Percentiles rank a stretch among this genome's conserved stretches.
Evolutionary conservation across 2,329 filamentous ascomycete genomes (phyloP).

Genomic region (Samsoniella hepiali): DNA sequence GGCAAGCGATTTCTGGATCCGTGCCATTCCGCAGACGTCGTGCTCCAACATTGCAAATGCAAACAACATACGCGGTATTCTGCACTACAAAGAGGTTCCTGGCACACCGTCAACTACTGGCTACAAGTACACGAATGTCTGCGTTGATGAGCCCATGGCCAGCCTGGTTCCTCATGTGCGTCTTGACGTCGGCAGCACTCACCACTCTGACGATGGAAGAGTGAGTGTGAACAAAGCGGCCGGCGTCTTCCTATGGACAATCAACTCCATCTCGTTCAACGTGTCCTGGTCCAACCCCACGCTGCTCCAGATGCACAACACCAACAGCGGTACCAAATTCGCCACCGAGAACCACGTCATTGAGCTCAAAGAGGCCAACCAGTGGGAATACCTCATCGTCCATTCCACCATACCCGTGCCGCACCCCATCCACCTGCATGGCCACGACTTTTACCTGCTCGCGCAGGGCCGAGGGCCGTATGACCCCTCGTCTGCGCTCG

Average conservation of each 20-base stretch:
- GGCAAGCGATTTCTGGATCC: slow-evolving; percentile 45
- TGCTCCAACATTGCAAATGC: slow-evolving; percentile 40
- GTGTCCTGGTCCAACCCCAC: background rate
- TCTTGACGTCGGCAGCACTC: background rate
- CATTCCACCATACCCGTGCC: slow-evolving; percentile 18
- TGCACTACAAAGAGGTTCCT: background rate
- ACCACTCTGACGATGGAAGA: background rate
- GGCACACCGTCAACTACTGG: background rate
- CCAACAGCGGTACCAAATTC: background rate
- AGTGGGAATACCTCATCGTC: slow-evolving; percentile 24
- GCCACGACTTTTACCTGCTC: slow-evolving; percentile 25
- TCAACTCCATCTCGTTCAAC: background rate
- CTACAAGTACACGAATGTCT: background rate
- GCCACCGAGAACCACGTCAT: background rate
- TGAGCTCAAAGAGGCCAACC: slow-evolving; percentile 10
- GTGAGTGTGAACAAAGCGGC: background rate
- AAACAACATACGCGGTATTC: slow-evolving; percentile 36
- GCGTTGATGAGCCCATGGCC: background rate
- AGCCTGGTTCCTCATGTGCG: background rate
- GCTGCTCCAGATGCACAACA: background rate
- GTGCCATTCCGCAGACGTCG: slow-evolving; percentile 40
- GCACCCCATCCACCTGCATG: slow-evolving; percentile 26
- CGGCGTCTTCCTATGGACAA: background rate
- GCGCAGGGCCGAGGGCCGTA: slow-evolving; percentile 21
- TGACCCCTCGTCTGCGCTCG: background rate